These are phyloP conservation scores for Monosporozyma solicola DNA, from an alignment of 805 yeast species.

Conservation along the genomic window DNA sequence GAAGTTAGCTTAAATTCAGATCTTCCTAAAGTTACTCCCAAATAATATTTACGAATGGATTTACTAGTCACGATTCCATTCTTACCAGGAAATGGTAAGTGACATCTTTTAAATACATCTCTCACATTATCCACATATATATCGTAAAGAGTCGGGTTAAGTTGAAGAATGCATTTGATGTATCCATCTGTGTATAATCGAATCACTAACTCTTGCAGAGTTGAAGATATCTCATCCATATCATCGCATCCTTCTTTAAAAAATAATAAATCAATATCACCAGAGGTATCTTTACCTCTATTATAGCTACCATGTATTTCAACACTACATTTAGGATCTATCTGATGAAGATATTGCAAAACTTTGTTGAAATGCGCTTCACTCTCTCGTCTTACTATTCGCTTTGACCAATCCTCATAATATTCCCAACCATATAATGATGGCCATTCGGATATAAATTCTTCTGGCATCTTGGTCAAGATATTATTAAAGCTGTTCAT, in stretches of 20 bases:
- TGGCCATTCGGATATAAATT: constrained; percentile 20
- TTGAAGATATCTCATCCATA: constrained; percentile 11
- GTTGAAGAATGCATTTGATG: constrained; percentile 21
- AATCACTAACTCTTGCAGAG: constrained; percentile 15
- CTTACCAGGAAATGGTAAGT: constrained; percentile 4
- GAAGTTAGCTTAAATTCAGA: background rate
- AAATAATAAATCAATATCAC: constrained; percentile 28
- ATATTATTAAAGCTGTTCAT: constrained; percentile 16
- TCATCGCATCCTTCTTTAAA: constrained; percentile 21
- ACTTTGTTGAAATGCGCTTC: constrained; percentile 15
- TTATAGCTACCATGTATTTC: constrained; percentile 27
- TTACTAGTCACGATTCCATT: constrained; percentile 2
- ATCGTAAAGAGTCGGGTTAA: constrained; percentile 9
- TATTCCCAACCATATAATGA: constrained; percentile 27
- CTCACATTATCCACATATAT: constrained; percentile 7
- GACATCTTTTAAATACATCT: constrained; percentile 8
- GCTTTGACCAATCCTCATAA: constrained; percentile 25
- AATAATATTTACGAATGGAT: constrained; percentile 12
- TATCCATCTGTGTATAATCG: constrained; percentile 13
- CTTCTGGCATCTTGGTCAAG: constrained; percentile 10
- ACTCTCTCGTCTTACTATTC: constrained; percentile 21
- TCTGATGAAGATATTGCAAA: constrained; percentile 7
- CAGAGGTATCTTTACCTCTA: constrained; percentile 20
- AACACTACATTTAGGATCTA: constrained; percentile 15
- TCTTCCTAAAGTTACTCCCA: constrained; percentile 15